Conservation (phyloP, 371 early-diverging fungal species). For the Mycotypha africana region DNA sequence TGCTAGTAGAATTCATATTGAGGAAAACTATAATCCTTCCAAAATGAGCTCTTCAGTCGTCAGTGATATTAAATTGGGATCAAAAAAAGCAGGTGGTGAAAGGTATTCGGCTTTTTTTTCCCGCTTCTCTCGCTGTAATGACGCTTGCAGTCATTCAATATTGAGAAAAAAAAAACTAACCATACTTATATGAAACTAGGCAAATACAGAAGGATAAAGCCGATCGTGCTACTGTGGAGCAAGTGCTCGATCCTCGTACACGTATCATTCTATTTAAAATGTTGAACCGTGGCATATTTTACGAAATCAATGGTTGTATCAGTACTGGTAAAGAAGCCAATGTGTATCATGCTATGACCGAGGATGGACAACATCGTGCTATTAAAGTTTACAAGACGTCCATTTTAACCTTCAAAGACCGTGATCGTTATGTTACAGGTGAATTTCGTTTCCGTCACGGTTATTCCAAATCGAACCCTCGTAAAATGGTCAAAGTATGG, state of each 20-base stretch:
- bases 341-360: slow-evolving; percentile 94
- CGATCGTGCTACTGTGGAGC: slow-evolving; percentile 97
- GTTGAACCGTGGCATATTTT: slow-evolving; percentile 83
- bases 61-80: slow-evolving; percentile 59
- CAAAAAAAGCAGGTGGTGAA: slow-evolving; percentile 79
- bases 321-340: slow-evolving; percentile 99
- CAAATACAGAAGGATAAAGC: slow-evolving; percentile 78
- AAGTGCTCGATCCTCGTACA: slow-evolving; percentile 97
- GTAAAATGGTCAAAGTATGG: slow-evolving; percentile 99
- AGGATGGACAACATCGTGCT: slow-evolving; percentile 80
- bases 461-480: slow-evolving; percentile 92
- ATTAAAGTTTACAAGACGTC: slow-evolving; percentile 99
- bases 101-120: too few species aligned
- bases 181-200: too few species aligned
- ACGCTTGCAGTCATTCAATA: too few species aligned
- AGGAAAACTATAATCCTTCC: slow-evolving; percentile 42
- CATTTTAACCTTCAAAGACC: slow-evolving; percentile 96
- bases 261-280: slow-evolving; percentile 96
- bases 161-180: too few species aligned
- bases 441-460: slow-evolving; percentile 98
- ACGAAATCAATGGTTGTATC: slow-evolving; percentile 96
- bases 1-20: slow-evolving; percentile 60
- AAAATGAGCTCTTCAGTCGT: slow-evolving; percentile 41
- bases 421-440: slow-evolving; percentile 97
- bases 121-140: too few species aligned